Evolutionary conservation across 208 protist species (phyloP).

Genomic region (Leishmania martiniquensis): DNA sequence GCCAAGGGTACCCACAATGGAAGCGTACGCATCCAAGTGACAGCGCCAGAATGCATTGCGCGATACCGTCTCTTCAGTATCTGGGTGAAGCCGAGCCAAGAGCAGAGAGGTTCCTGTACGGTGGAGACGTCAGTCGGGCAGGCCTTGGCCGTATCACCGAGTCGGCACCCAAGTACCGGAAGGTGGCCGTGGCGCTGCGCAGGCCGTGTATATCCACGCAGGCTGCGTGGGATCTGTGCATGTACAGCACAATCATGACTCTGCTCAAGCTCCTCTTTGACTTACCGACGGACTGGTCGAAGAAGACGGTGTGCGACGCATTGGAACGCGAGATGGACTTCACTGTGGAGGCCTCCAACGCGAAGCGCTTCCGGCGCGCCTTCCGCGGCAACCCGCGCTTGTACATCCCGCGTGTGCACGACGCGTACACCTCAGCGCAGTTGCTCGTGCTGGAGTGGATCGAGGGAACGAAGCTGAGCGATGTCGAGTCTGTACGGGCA

Average conservation of each 20-base stretch:
- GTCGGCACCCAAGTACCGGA: slow-evolving; percentile 13
- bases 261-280: slow-evolving; percentile 73
- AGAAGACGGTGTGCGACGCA: slow-evolving; percentile 70
- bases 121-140: too few relatives aligned
- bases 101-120: too few relatives aligned
- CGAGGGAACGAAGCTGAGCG: slow-evolving; percentile 75
- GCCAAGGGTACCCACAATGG: too few relatives aligned
- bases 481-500: slow-evolving; percentile 58
- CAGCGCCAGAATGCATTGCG: too few relatives aligned
- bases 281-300: slow-evolving; percentile 74
- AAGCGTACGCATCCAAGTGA: too few relatives aligned
- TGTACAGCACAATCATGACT: slow-evolving; percentile 67
- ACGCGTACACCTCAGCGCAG: slow-evolving; percentile 52
- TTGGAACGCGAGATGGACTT: slow-evolving; percentile 87
- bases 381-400: slow-evolving; percentile 45
- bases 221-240: slow-evolving; percentile 84
- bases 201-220: slow-evolving; percentile 83
- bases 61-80: too few relatives aligned
- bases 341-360: slow-evolving; percentile 77
- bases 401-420: slow-evolving; percentile 71
- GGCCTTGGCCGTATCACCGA: too few relatives aligned
- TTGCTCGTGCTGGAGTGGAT: slow-evolving; percentile 95
- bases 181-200: slow-evolving; percentile 95
- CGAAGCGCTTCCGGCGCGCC: slow-evolving; percentile 44
- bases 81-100: too few relatives aligned